These are phyloP conservation scores for Pseudisothecium myosuroides DNA, from an alignment of 225 moss, liverwort and hornwort genomes.

Conservation along the genomic window DNA sequence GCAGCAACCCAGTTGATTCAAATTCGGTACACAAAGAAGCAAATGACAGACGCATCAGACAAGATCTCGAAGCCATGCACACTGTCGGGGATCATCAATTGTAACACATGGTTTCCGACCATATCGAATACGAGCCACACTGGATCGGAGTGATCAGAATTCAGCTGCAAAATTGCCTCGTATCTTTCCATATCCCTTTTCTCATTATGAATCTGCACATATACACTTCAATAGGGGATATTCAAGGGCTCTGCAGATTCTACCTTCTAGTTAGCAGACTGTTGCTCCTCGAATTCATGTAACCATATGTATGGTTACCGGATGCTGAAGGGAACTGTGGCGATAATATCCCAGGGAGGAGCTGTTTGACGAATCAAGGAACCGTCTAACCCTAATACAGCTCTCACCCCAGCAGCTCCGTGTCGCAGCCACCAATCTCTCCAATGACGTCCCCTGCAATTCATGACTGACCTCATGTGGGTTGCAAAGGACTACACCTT, in stretches of 20 bases:
- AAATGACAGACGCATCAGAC: not conserved
- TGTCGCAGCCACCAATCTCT: not conserved
- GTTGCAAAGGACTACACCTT: not conserved
- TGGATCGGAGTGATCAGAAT: not conserved
- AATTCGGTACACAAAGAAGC: not conserved
- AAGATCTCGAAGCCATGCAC: not conserved
- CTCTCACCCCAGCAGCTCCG: not conserved
- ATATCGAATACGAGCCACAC: not conserved
- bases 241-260: conserved; percentile 8
- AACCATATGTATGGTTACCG: not conserved
- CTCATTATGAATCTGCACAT: conserved; percentile 2
- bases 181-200: not conserved
- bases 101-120: not conserved
- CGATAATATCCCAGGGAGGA: not conserved
- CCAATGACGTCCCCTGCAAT: not conserved
- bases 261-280: not conserved
- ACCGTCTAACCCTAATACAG: not conserved
- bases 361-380: not conserved
- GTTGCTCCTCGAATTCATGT: not conserved
- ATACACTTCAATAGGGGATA: not conserved
- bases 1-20: not conserved
- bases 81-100: not conserved
- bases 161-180: not conserved
- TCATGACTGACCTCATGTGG: not conserved
- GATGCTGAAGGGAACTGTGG: not conserved